Evolutionary conservation across 805 yeast species (phyloP).

Genomic region (Starmerella gropengiesseri): DNA sequence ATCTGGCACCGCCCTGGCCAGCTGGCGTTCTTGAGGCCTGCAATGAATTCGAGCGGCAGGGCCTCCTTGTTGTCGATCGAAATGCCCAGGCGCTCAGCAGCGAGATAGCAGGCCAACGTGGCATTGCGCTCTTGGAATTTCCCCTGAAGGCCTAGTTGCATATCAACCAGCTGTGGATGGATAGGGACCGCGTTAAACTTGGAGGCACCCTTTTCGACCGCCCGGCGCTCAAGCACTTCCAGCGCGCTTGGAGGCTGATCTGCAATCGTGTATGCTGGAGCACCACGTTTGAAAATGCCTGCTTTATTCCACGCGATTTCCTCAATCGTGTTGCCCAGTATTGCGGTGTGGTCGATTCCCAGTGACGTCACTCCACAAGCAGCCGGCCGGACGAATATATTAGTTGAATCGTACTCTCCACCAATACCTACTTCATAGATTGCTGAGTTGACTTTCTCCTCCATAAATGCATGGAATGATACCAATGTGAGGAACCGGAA

Average conservation of each 20-base stretch:
- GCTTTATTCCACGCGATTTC: slow-evolving; percentile 95
- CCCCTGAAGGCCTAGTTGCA: slow-evolving; percentile 40
- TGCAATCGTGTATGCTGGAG: slow-evolving; percentile 54
- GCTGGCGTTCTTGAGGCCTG: slow-evolving; percentile 25
- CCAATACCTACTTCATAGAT: slow-evolving; percentile 98
- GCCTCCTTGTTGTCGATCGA: slow-evolving; percentile 16
- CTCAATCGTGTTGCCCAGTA: slow-evolving; percentile 77
- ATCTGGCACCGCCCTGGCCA: slow-evolving; percentile 98
- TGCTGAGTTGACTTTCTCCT: slow-evolving; percentile 87
- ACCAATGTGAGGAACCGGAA: slow-evolving; percentile 81
- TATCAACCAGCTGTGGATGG: slow-evolving; percentile 31
- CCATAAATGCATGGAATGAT: slow-evolving; percentile 80
- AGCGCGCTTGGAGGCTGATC: slow-evolving; percentile 45
- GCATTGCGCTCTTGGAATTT: slow-evolving; percentile 80
- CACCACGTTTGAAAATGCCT: slow-evolving; percentile 69
- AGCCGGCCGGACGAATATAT: slow-evolving; percentile 65
- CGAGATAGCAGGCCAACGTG: slow-evolving; percentile 67
- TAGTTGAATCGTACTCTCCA: slow-evolving; percentile 95
- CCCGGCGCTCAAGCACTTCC: slow-evolving; percentile 46
- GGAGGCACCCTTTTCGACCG: slow-evolving; percentile 46
- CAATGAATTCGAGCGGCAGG: slow-evolving; percentile 21
- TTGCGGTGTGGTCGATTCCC: slow-evolving; percentile 84
- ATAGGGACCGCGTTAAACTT: slow-evolving; percentile 42
- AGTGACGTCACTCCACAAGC: slow-evolving; percentile 76
- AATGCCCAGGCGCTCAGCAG: slow-evolving; percentile 38